Evolutionary conservation across 441 rosid genomes (phyloP).

Genomic region (Gossypium gossypioides): DNA sequence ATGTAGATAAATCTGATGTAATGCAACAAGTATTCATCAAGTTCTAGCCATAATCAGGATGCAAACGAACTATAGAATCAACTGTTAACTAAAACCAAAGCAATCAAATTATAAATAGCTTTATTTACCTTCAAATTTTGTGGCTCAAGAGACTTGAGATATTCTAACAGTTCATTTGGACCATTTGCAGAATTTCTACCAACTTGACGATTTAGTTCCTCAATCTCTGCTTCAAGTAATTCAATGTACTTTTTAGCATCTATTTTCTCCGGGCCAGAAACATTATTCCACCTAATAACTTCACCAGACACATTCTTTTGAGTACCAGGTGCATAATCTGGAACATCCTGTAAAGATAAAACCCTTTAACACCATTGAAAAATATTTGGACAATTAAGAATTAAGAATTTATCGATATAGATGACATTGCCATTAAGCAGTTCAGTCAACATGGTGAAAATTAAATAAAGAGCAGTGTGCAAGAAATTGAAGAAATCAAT

Average conservation of each 20-base stretch:
- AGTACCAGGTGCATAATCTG: slow-evolving; percentile 81
- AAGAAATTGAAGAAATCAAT: background rate
- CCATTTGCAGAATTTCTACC: slow-evolving; percentile 55
- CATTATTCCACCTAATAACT: slow-evolving; percentile 80
- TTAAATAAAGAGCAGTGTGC: background rate
- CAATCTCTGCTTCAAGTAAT: slow-evolving; percentile 88
- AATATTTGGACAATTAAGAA: background rate
- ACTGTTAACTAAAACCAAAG: background rate
- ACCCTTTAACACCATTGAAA: background rate
- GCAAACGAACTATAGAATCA: background rate
- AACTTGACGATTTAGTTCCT: slow-evolving; percentile 72
- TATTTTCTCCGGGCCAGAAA: slow-evolving; percentile 79
- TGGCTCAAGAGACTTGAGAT: slow-evolving; percentile 83
- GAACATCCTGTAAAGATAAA: slow-evolving; percentile 33
- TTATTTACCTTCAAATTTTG: slow-evolving; percentile 75
- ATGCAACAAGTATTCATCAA: background rate
- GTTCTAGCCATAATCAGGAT: background rate
- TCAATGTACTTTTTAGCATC: slow-evolving; percentile 89
- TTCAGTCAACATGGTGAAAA: background rate
- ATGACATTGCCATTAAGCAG: background rate
- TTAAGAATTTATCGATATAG: background rate
- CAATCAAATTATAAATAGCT: background rate
- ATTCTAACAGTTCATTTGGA: slow-evolving; percentile 75
- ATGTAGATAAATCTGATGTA: background rate
- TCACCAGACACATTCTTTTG: slow-evolving; percentile 93